Evolutionary conservation across 1,139 yeast species (phyloP).

Genomic region (Kodamaea anthophila): DNA sequence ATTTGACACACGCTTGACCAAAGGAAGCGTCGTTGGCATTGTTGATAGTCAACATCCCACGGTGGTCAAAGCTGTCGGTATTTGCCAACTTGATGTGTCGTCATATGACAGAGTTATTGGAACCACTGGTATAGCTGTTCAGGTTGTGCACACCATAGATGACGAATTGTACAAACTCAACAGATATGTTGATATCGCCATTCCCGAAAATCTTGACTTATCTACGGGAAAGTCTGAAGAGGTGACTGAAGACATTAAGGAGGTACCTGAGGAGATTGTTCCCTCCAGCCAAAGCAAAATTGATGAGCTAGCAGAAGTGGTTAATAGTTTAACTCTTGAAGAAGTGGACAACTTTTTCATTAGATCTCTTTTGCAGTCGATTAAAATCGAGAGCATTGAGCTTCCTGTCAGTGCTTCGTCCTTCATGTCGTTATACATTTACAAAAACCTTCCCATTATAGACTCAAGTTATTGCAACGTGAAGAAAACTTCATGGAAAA

Average conservation of each 20-base stretch:
- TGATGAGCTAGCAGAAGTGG: constrained; percentile 22
- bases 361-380: constrained; percentile 62
- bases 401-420: constrained; percentile 65
- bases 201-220: constrained; percentile 20
- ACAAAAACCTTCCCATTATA: constrained; percentile 61
- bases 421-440: constrained; percentile 64
- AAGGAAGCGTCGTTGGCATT: constrained; percentile 66
- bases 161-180: constrained; percentile 50
- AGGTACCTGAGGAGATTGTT: constrained; percentile 6
- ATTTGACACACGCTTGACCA: constrained; percentile 42
- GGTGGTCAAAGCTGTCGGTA: constrained; percentile 73
- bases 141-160: constrained; percentile 45
- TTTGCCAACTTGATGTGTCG: constrained; percentile 48
- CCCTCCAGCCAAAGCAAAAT: constrained; percentile 7
- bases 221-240: constrained; percentile 4
- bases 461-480: constrained; percentile 54
- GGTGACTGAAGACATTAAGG: constrained; percentile 9
- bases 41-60: constrained; percentile 56
- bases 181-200: constrained; percentile 38
- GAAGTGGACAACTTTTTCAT: constrained; percentile 78
- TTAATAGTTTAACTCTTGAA: constrained; percentile 43
- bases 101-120: constrained; percentile 43
- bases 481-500: constrained; percentile 85
- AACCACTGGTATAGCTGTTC: constrained; percentile 62
- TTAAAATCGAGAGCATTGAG: constrained; percentile 51